Base-by-base conservation (phyloP, 371 early-diverging fungal species). In the Umbelopsis sp. region DNA sequence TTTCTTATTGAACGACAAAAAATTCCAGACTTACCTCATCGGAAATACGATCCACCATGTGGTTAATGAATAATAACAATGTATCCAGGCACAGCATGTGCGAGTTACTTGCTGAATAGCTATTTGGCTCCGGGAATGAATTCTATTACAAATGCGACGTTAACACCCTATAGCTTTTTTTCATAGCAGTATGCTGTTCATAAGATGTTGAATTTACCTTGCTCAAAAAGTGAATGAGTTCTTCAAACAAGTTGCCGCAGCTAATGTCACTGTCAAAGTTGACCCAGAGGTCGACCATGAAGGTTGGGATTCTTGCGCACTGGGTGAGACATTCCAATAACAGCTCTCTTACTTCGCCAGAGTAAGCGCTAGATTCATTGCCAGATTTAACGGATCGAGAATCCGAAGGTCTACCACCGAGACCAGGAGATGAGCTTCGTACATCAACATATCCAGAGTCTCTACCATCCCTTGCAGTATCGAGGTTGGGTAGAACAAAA, bases 261-360 rank as follows among this genome's bases (percentile, higher is more conserved):
- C 89, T 84, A 69, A 92, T 66, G 69, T 95, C 91, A 63, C 96
- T 93, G 77, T 98, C 99, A 73, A 93, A 97, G 76, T 96, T 94
- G 65, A 94, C 90, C 92, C 96, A 98, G 35, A 98, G 83, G 67
- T 96, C 96, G 0, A 88, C 82, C 79, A 94, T 84, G 70, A 97
- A 91, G 1, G 90, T 86, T 11, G 94, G 91, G 48, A 82, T 82
- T 57, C 91, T 82, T 24, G 86, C 83, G 66, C 90, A 80, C 65
- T 92, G 86, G n/a, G 91, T 82, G 57, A 96, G 70, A 46, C 93
- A 88, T 69, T 97, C 96, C 22, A 96, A 72, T 24, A 95, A 71
- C 52, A 95, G 74, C 67, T 95, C 93, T 10, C 96, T 89, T 2
- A 91, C 92, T 76, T 97, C 96, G 8, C 87, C 89, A 6, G 87